Percentiles rank a stretch among this genome's conserved stretches.
Evolutionary conservation across 2,329 filamentous ascomycete genomes (phyloP).

Genomic region (Arthrobotrys musiformis): DNA sequence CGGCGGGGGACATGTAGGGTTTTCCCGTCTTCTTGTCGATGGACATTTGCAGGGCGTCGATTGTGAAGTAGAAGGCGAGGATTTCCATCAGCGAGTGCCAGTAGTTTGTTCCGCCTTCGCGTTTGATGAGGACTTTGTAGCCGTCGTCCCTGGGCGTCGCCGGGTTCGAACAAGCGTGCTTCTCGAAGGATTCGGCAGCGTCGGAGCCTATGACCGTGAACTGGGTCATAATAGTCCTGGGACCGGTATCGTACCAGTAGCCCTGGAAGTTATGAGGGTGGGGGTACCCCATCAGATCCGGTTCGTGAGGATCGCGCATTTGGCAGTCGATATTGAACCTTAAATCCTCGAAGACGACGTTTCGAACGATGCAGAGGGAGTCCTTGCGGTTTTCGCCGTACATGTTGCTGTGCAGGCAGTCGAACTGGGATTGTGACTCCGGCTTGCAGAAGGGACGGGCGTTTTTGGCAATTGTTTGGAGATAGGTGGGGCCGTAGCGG

Average conservation of each 20-base stretch:
- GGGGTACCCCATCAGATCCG: constrained; percentile 36
- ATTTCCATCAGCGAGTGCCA: constrained; percentile 63
- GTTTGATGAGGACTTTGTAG: constrained; percentile 61
- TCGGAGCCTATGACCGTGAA: constrained; percentile 49
- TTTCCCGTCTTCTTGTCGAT: constrained; percentile 39
- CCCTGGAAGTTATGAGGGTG: constrained; percentile 49
- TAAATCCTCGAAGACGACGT: constrained; percentile 55
- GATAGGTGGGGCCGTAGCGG: constrained; percentile 56
- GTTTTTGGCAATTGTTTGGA: constrained; percentile 58
- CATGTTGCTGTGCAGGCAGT: constrained; percentile 60
- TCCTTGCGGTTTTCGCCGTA: constrained; percentile 55
- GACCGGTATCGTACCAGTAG: constrained; percentile 62
- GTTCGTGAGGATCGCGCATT: constrained; percentile 22
- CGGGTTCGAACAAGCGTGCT: constrained; percentile 19
- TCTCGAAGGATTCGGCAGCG: constrained; percentile 6
- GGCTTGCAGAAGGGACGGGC: constrained; percentile 58
- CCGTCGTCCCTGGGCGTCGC: constrained; percentile 26
- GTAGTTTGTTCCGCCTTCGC: constrained; percentile 61
- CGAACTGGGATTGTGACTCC: constrained; percentile 55
- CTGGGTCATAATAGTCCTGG: constrained; percentile 57
- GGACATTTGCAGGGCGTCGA: constrained; percentile 61
- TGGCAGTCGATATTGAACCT: constrained; percentile 58
- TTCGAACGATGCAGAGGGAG: constrained; percentile 59
- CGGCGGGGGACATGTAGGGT: constrained; percentile 57
- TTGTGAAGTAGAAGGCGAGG: constrained; percentile 60